phyloP scores from a whole-genome alignment of 257 asterid species.

The Petunia secreta region DNA sequence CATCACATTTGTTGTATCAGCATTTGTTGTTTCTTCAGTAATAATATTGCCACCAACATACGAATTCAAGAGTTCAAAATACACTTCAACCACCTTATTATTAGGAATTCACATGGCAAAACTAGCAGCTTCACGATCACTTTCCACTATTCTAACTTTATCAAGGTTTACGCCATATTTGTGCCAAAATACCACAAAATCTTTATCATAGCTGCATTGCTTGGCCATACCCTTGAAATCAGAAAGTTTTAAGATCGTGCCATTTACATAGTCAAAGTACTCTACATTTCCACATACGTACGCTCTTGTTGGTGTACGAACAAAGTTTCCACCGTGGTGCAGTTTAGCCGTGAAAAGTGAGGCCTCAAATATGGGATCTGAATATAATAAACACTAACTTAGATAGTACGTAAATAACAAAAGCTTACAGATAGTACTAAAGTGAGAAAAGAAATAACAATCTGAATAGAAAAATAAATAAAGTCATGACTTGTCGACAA shows the following conservation, averaged over 20 bases:
- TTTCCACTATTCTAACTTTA: not conserved
- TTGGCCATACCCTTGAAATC: not conserved
- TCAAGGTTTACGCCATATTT: not conserved
- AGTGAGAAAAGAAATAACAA: too few relatives aligned
- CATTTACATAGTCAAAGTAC: not conserved
- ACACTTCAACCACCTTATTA: not conserved
- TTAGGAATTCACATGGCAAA: not conserved
- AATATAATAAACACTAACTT: too few relatives aligned
- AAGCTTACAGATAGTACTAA: too few relatives aligned
- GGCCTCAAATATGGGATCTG: not conserved
- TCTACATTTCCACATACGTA: not conserved
- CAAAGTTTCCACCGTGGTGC: not conserved
- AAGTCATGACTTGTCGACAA: too few relatives aligned
- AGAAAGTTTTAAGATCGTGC: not conserved
- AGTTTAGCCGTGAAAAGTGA: not conserved
- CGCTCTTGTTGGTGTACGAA: not conserved
- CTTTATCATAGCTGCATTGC: not conserved
- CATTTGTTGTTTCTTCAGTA: too few relatives aligned
- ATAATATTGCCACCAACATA: not conserved
- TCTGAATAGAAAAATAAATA: too few relatives aligned
- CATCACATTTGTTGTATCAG: too few relatives aligned
- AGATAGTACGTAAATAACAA: too few relatives aligned
- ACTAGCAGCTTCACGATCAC: not conserved
- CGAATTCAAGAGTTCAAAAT: not conserved
- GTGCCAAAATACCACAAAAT: not conserved